Evolutionary conservation across 805 yeast genomes (phyloP).

Genomic region (Ogataea glucozyma): DNA sequence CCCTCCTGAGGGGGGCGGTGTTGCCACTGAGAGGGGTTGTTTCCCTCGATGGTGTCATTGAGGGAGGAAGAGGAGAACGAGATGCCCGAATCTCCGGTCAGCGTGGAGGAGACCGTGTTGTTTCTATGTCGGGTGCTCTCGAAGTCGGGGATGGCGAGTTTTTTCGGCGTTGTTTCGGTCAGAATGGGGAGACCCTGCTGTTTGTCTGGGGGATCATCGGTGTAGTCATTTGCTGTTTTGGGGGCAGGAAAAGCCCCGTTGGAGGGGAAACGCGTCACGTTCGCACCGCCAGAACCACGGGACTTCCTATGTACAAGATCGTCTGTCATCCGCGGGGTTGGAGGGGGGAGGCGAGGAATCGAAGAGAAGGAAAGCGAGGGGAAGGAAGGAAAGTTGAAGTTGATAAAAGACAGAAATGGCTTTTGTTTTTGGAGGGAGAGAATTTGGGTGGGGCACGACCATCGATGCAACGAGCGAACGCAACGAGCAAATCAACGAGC

Average conservation of each 20-base stretch:
- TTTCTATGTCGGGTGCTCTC: slow-evolving; percentile 27
- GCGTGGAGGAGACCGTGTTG: slow-evolving; percentile 23
- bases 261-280: no score
- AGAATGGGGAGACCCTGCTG: slow-evolving; percentile 4
- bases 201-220: no score
- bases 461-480: no score
- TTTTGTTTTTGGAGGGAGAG: no score
- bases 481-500: background rate
- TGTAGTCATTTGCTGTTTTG: no score
- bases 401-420: no score
- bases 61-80: slow-evolving; percentile 20
- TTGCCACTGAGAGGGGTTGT: no score
- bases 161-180: slow-evolving; percentile 18
- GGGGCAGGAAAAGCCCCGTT: no score
- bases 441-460: no score
- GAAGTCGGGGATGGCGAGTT: slow-evolving; percentile 25
- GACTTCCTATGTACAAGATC: background rate
- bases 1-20: no score
- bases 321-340: background rate
- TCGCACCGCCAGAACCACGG: no score
- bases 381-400: no score
- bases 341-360: background rate
- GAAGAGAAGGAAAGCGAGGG: background rate
- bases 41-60: slow-evolving; percentile 13
- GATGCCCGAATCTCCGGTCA: slow-evolving; percentile 19